Evolutionary conservation across 2,329 filamentous ascomycete species (phyloP).

Genomic region (Fusarium algeriense): DNA sequence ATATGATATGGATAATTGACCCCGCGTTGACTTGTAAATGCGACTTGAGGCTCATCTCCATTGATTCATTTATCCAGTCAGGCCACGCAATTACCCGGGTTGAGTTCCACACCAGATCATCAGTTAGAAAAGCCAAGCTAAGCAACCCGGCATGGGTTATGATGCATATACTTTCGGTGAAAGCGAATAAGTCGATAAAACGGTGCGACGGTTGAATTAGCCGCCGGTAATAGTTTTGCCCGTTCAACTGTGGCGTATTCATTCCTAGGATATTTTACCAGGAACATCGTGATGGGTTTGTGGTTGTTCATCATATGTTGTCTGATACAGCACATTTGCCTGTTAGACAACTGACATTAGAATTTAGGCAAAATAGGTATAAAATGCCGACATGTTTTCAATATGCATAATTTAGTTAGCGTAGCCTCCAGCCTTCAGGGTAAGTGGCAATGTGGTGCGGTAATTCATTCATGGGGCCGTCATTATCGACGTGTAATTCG

Average conservation of each 20-base stretch:
- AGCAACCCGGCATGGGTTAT: slow-evolving; percentile 4
- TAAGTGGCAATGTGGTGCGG: slow-evolving; percentile 10
- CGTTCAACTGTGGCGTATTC: not conserved
- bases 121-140: slow-evolving; percentile 5
- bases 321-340: slow-evolving; percentile 7
- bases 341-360: not conserved
- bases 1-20: slow-evolving; percentile 25
- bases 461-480: slow-evolving; percentile 12
- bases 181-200: slow-evolving; percentile 16
- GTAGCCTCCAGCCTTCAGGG: slow-evolving; percentile 20
- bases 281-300: not conserved
- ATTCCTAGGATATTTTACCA: slow-evolving; percentile 1
- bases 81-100: slow-evolving; percentile 40
- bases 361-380: slow-evolving; percentile 28
- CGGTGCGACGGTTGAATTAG: slow-evolving; percentile 31
- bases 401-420: not conserved
- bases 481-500: slow-evolving; percentile 20
- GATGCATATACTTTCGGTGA: not conserved
- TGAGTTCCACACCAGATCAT: slow-evolving; percentile 28
- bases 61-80: slow-evolving; percentile 43
- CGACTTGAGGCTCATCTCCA: slow-evolving; percentile 26
- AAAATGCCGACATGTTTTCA: slow-evolving; percentile 9
- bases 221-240: slow-evolving; percentile 17
- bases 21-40: slow-evolving; percentile 33
- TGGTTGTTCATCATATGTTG: slow-evolving; percentile 6